Conservation (phyloP, 139 green algal genomes). For the Chlamydomonas eustigma region DNA sequence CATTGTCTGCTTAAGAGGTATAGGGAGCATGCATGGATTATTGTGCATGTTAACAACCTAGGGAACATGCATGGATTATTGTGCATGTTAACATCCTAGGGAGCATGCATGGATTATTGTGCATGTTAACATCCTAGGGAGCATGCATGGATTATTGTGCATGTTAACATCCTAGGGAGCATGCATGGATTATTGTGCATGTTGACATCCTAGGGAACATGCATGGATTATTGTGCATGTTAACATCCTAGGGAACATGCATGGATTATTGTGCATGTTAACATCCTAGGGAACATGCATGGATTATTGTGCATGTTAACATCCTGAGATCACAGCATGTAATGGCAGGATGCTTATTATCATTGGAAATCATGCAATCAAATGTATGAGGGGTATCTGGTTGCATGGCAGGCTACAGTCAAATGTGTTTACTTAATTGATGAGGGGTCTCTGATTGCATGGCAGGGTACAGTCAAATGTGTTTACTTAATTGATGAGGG, state of each 20-base stretch:
- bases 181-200: neutral
- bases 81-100: neutral
- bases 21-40: neutral
- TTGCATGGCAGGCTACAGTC: neutral
- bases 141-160: neutral
- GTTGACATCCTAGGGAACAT: neutral
- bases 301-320: neutral
- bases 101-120: neutral
- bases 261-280: neutral
- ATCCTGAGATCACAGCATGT: no score
- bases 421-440: neutral
- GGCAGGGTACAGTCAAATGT: no score
- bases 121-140: no score
- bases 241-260: neutral
- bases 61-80: neutral
- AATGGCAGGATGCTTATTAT: no score
- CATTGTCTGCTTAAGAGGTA: no score
- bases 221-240: neutral
- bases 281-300: neutral
- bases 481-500: neutral
- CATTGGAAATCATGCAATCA: neutral
- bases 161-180: no score
- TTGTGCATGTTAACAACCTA: neutral
- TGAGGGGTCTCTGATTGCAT: no score
- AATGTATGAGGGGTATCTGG: neutral